Base-by-base conservation (phyloP, 2,329 filamentous ascomycete species). In the Penicillium expansum region DNA sequence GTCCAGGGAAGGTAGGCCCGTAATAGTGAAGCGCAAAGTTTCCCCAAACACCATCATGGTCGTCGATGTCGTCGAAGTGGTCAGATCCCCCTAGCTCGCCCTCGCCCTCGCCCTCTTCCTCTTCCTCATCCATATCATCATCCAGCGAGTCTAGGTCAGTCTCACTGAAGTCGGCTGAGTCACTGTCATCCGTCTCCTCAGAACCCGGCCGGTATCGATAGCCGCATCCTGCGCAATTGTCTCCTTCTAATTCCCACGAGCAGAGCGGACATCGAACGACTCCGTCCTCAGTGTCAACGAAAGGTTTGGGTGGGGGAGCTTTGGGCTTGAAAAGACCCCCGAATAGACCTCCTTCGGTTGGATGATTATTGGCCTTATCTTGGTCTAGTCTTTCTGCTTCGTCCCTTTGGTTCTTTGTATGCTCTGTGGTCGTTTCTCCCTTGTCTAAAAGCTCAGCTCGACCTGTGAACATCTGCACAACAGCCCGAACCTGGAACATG, bases 231-330 rank as follows among this genome's bases (percentile, higher is more conserved):
- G 68, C 60, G 64, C 86, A 90, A 4, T 64, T 70, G 62, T 63
- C 52, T 55, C 83, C 84, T 67, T 86, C 83, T 45, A 89, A 75
- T 69, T 89, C 87, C 79, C 82, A 83, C 9, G 79, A 73, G 70
- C 87, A 90, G 3, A 74, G 61, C 1, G 86, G 86, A 68, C 87
- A 90, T 61, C 86, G 80, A 53, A 82, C 74, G 18, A 88, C 80
- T 33, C 82, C 81, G 67, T 89, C 86, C 66, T 80, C 79, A 33
- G 80, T 74, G 62, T 88, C 85, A 45, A 78, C 74, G 35, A 85
- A 74, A 13, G 82, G 74, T 64, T 63, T 74, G 56, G 37, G 75
- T 57, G 59, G 50, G n/a, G 61, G 64, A 5, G 38, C 32, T 38
- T 65, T 69, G 2, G 63, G 65, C 45, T 74, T 78, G 69, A 86